Evolutionary conservation across 768 basidiomycete genomes (phyloP).

Genomic region (Psilocybe cubensis): DNA sequence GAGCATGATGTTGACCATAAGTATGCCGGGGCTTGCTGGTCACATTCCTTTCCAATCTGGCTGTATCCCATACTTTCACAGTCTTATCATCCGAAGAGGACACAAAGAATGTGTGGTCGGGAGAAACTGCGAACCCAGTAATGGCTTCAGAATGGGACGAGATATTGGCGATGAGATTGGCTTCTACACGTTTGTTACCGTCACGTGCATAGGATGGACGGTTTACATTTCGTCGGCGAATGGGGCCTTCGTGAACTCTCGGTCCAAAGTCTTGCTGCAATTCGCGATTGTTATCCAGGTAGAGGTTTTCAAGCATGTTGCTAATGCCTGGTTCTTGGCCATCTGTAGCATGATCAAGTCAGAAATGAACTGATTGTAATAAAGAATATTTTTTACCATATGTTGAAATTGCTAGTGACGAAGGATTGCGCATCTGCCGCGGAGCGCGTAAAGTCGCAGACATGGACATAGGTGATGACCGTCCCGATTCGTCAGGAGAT

Average conservation of each 20-base stretch:
- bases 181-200: slow-evolving; percentile 65
- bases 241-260: slow-evolving; percentile 77
- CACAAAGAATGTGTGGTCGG: slow-evolving; percentile 94
- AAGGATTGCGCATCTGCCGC: slow-evolving; percentile 50
- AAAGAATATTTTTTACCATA: slow-evolving; percentile 56
- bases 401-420: slow-evolving; percentile 65
- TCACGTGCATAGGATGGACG: slow-evolving; percentile 77
- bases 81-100: slow-evolving; percentile 92
- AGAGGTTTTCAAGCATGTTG: slow-evolving; percentile 87
- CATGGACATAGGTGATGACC: slow-evolving; percentile 75
- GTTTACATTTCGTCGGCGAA: slow-evolving; percentile 74
- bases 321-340: slow-evolving; percentile 90
- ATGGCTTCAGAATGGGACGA: slow-evolving; percentile 81
- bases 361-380: slow-evolving; percentile 1
- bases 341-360: slow-evolving; percentile 50
- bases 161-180: slow-evolving; percentile 83
- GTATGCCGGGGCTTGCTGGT: slow-evolving; percentile 57
- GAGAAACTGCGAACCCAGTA: slow-evolving; percentile 83
- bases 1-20: slow-evolving; percentile 63
- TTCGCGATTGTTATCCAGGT: slow-evolving; percentile 85
- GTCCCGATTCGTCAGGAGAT: slow-evolving; percentile 74
- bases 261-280: slow-evolving; percentile 93
- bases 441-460: slow-evolving; percentile 56
- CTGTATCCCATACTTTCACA: slow-evolving; percentile 14
- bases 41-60: slow-evolving; percentile 19